Conservation (phyloP, 352 stramenopile species). For the Nothophytophthora sp. region DNA sequence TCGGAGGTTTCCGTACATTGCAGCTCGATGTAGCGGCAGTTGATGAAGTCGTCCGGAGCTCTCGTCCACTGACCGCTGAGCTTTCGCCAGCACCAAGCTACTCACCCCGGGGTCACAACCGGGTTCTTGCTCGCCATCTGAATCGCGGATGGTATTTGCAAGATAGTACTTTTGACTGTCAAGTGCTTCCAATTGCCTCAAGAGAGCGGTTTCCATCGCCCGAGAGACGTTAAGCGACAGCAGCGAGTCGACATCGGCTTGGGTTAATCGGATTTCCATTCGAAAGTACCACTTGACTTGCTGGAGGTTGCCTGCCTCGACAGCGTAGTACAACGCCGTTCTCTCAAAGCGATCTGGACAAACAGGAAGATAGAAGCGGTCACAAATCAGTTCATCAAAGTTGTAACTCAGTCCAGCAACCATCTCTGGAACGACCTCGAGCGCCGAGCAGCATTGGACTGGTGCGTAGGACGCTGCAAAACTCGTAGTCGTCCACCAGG, state of each 20-base stretch:
- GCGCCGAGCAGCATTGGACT: slow-evolving; percentile 21
- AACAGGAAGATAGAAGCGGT: background rate
- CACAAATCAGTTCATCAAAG: no score
- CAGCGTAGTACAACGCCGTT: slow-evolving; percentile 52
- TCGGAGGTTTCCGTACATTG: slow-evolving; percentile 43
- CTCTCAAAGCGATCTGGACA: slow-evolving; percentile 39
- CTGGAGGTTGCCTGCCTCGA: slow-evolving; percentile 33
- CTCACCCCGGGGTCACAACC: slow-evolving; percentile 38
- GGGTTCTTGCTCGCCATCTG: background rate
- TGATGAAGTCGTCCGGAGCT: slow-evolving; percentile 30
- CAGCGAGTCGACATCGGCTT: slow-evolving; percentile 41
- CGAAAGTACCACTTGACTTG: slow-evolving; percentile 40
- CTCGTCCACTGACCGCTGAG: slow-evolving; percentile 21
- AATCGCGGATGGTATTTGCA: background rate
- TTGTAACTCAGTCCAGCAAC: background rate
- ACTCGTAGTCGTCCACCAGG: slow-evolving; percentile 20
- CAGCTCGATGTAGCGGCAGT: slow-evolving; percentile 45
- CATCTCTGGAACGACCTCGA: no score
- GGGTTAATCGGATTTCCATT: slow-evolving; percentile 25
- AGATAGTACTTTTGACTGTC: slow-evolving; percentile 32
- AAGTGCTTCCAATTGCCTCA: slow-evolving; percentile 37
- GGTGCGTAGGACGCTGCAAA: slow-evolving; percentile 28
- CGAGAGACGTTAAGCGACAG: slow-evolving; percentile 24
- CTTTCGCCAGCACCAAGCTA: slow-evolving; percentile 37
- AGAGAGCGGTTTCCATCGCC: slow-evolving; percentile 29